A percentile compares a stretch with the other conserved stretches of the same genome.
Evolutionary conservation across 495 filamentous ascomycete species (phyloP).

Genomic region (Penicillium verhagenii): DNA sequence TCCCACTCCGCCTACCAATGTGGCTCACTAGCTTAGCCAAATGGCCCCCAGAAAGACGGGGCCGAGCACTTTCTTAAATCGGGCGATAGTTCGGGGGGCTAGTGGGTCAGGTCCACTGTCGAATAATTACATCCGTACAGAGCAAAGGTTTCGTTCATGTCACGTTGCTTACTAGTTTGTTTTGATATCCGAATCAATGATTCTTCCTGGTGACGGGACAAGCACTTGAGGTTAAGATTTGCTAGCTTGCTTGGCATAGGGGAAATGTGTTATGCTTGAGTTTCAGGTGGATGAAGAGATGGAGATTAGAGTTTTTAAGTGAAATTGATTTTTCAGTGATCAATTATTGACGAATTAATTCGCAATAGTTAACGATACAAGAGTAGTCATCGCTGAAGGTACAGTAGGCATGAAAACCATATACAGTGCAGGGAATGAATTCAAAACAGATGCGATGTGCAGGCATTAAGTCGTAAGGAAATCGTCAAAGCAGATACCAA

Average conservation of each 20-base stretch:
- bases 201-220: too few relatives aligned
- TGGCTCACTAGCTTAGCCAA: not conserved
- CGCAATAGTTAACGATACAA: not conserved
- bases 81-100: not conserved
- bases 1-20: not conserved
- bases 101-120: not conserved
- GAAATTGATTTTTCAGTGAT: not conserved
- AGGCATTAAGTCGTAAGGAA: slow-evolving; percentile 18
- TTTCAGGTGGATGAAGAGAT: not conserved
- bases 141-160: too few relatives aligned
- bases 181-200: too few relatives aligned
- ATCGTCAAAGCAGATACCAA: slow-evolving; percentile 4
- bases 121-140: not conserved
- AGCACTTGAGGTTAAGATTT: too few relatives aligned
- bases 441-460: not conserved
- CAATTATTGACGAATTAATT: not conserved
- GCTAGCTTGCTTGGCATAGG: not conserved
- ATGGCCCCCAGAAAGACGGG: not conserved
- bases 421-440: not conserved
- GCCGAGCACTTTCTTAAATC: not conserved
- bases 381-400: too few relatives aligned
- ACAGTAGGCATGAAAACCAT: slow-evolving; percentile 3
- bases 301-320: not conserved
- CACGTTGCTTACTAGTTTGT: too few relatives aligned
- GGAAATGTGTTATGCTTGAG: not conserved